Evolutionary conservation across 2,329 filamentous ascomycete species (phyloP).

Genomic region (Sarocladiaceae sp.): DNA sequence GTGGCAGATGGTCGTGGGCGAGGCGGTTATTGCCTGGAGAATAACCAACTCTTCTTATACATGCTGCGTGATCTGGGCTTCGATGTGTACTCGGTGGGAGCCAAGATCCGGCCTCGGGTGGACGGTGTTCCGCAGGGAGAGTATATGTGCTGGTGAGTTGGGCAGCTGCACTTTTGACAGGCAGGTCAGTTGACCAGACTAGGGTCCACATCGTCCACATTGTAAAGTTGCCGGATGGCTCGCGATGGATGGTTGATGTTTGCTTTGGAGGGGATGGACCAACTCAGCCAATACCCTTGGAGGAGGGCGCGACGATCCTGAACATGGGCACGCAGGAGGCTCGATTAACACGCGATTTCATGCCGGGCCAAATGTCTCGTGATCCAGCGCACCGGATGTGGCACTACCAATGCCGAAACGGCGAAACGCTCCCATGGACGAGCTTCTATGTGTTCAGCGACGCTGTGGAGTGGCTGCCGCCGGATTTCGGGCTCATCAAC

Average conservation of each 20-base stretch:
- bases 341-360: slow-evolving; percentile 43
- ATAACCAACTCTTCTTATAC: slow-evolving; percentile 47
- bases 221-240: slow-evolving; percentile 43
- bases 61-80: slow-evolving; percentile 46
- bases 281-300: slow-evolving; percentile 49
- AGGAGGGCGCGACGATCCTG: slow-evolving; percentile 31
- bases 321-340: slow-evolving; percentile 52
- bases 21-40: slow-evolving; percentile 58
- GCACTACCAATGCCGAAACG: slow-evolving; percentile 56
- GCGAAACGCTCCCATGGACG: slow-evolving; percentile 43
- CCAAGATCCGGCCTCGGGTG: slow-evolving; percentile 35
- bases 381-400: slow-evolving; percentile 42
- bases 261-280: slow-evolving; percentile 59
- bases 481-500: slow-evolving; percentile 57
- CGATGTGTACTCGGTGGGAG: slow-evolving; percentile 49
- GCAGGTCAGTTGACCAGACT: neutral
- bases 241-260: slow-evolving; percentile 51
- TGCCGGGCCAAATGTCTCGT: slow-evolving; percentile 36
- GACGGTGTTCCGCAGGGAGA: slow-evolving; percentile 32
- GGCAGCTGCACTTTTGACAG: neutral
- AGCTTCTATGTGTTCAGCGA: slow-evolving; percentile 61
- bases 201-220: slow-evolving; percentile 55
- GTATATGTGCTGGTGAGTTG: slow-evolving; percentile 41
- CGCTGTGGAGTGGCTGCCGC: slow-evolving; percentile 50
- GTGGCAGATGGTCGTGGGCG: slow-evolving; percentile 32